Percentiles rank a stretch among this genome's conserved stretches.
phyloP scores from a whole-genome alignment of 805 yeast species.

The Yarrowia sp. region DNA sequence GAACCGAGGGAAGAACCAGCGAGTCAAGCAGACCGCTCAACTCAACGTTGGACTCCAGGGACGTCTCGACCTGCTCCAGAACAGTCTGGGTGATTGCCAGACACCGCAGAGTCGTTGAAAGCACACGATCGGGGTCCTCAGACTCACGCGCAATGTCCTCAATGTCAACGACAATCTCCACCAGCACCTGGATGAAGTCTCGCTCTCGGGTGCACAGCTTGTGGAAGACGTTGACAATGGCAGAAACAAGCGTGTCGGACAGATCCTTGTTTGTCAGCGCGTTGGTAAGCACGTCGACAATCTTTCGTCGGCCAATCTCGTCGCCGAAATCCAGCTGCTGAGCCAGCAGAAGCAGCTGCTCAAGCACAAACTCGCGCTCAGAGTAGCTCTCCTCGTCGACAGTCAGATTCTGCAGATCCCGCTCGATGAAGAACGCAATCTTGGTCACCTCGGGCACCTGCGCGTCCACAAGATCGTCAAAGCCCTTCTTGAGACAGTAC shows the following conservation, averaged over 20 bases:
- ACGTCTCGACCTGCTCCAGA: conserved; percentile 63
- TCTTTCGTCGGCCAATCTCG: conserved; percentile 81
- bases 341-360: conserved; percentile 67
- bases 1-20: conserved; percentile 76
- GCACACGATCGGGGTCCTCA: conserved; percentile 45
- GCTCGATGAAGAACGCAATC: conserved; percentile 57
- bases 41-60: conserved; percentile 62
- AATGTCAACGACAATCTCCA: conserved; percentile 83
- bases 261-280: conserved; percentile 51
- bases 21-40: conserved; percentile 69
- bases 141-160: conserved; percentile 56
- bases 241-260: conserved; percentile 52
- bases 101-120: conserved; percentile 48
- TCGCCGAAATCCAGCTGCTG: conserved; percentile 80
- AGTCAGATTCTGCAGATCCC: conserved; percentile 47
- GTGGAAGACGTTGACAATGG: conserved; percentile 62
- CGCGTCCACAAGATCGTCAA: conserved; percentile 57
- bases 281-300: conserved; percentile 56
- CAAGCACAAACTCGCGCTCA: conserved; percentile 69
- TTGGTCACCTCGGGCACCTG: conserved; percentile 77
- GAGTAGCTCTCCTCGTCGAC: conserved; percentile 44
- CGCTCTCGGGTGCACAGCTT: conserved; percentile 73
- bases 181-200: conserved; percentile 78
- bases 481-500: conserved; percentile 56
- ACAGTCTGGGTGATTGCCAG: conserved; percentile 65